Conservation (phyloP, 2,329 filamentous ascomycete species). For the Talaromyces sp. region DNA sequence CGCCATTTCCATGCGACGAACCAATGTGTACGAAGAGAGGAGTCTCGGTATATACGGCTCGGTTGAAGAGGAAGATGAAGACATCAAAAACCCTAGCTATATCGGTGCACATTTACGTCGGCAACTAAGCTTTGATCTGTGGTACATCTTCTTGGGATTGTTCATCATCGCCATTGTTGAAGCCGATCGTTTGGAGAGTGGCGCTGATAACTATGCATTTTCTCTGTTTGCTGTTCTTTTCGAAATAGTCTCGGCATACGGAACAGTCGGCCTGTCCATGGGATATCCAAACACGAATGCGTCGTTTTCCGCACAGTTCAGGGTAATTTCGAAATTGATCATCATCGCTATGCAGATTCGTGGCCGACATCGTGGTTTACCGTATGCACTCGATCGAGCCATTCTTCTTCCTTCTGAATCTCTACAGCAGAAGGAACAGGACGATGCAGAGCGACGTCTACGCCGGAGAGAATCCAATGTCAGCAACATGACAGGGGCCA, state of each 20-base stretch:
- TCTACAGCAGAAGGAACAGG: conserved; percentile 60
- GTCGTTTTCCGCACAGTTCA: conserved; percentile 81
- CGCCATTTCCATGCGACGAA: conserved; percentile 88
- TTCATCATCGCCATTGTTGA: conserved; percentile 93
- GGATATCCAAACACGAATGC: conserved; percentile 75
- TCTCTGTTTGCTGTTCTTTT: conserved; percentile 72
- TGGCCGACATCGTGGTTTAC: conserved; percentile 63
- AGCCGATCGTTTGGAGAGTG: conserved; percentile 65
- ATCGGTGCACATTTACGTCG: conserved; percentile 87
- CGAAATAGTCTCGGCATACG: conserved; percentile 86
- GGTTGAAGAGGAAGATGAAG: conserved; percentile 57
- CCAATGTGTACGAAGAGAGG: conserved; percentile 91
- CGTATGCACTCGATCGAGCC: conserved; percentile 67
- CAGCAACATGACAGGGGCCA: conserved; percentile 28
- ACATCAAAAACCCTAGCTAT: conserved; percentile 68
- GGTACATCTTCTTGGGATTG: conserved; percentile 92
- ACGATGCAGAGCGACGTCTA: conserved; percentile 50
- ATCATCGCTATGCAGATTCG: conserved; percentile 67
- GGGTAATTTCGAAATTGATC: conserved; percentile 64
- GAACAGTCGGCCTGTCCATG: conserved; percentile 87
- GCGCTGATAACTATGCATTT: conserved; percentile 56
- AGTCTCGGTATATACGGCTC: conserved; percentile 67
- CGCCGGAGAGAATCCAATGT: conserved; percentile 39
- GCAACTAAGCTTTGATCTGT: conserved; percentile 94
- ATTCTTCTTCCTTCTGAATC: conserved; percentile 66